Conservation (phyloP, 768 basidiomycete species). For the Lactifluus rugatus region DNA sequence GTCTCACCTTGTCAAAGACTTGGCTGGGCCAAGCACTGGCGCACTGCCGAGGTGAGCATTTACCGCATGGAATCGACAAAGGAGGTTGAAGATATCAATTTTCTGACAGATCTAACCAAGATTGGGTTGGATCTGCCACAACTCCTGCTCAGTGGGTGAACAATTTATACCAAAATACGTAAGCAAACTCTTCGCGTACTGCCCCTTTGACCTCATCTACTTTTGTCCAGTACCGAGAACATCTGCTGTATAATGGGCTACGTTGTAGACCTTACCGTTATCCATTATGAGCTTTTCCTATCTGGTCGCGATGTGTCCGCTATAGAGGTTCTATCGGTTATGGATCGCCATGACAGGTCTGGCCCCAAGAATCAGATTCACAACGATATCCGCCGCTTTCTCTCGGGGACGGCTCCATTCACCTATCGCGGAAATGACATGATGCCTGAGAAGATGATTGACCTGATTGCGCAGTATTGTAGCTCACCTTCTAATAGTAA, state of each 20-base stretch:
- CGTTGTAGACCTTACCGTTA: constrained; percentile 1
- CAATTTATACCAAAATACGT: neutral
- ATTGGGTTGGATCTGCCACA: neutral
- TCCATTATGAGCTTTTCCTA: neutral
- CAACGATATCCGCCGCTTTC: neutral
- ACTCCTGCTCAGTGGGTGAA: neutral
- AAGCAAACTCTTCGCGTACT: neutral
- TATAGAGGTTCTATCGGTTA: neutral
- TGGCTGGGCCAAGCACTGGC: neutral
- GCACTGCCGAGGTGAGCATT: constrained; percentile 22
- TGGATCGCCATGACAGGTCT: neutral
- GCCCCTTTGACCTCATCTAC: neutral
- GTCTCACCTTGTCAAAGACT: neutral
- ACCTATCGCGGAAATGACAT: neutral
- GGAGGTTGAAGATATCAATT: neutral
- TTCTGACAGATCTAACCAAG: neutral
- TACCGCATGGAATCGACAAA: neutral
- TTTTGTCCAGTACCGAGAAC: neutral
- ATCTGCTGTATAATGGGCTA: constrained; percentile 1
- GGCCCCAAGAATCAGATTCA: neutral
- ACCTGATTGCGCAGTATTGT: constrained; percentile 3
- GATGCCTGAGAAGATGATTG: constrained; percentile 3
- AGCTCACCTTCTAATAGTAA: neutral
- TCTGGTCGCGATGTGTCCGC: neutral
- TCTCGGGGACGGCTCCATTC: neutral